These are phyloP conservation scores for Wickerhamomyces pijperi DNA, from an alignment of 805 yeast genomes.

Conservation along the genomic window DNA sequence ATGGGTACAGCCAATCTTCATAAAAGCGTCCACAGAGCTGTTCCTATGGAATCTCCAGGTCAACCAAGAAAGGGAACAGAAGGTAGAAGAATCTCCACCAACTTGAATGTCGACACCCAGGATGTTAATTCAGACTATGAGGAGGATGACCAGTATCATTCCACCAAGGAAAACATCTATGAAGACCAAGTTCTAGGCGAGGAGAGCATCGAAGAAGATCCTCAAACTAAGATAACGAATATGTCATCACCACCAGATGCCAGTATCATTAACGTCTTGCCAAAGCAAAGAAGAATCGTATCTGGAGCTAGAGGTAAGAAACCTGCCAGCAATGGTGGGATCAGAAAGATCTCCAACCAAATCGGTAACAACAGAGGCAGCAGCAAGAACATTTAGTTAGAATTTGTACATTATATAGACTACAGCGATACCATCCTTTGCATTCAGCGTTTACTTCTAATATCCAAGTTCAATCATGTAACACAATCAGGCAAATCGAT, in stretches of 20 bases:
- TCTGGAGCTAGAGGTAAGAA: slow-evolving; percentile 21
- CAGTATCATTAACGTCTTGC: slow-evolving; percentile 12
- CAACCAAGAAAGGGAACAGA: slow-evolving; percentile 73
- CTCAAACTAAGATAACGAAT: slow-evolving; percentile 20
- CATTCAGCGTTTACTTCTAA: too few relatives aligned
- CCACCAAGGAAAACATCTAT: background rate
- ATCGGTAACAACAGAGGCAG: slow-evolving; percentile 13
- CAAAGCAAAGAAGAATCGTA: slow-evolving; percentile 19
- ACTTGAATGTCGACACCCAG: slow-evolving; percentile 4
- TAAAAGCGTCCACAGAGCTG: slow-evolving; percentile 60
- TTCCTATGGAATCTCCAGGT: slow-evolving; percentile 91
- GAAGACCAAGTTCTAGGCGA: slow-evolving; percentile 9
- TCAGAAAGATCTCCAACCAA: slow-evolving; percentile 14
- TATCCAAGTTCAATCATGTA: too few relatives aligned
- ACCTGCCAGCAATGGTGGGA: slow-evolving; percentile 17
- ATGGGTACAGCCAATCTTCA: slow-evolving; percentile 57
- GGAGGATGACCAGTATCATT: slow-evolving; percentile 12
- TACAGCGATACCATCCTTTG: slow-evolving; percentile 34
- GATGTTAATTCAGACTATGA: slow-evolving; percentile 18
- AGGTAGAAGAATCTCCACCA: slow-evolving; percentile 14
- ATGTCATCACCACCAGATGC: slow-evolving; percentile 20
- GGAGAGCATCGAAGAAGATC: slow-evolving; percentile 16
- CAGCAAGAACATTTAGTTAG: slow-evolving; percentile 4
- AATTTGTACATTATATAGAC: too few relatives aligned
- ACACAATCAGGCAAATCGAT: too few relatives aligned